A percentile compares a stretch with the other conserved stretches of the same genome.
These are phyloP conservation scores for Epichloe amarillans DNA, from an alignment of 2,329 filamentous ascomycete species.

Conservation along the genomic window DNA sequence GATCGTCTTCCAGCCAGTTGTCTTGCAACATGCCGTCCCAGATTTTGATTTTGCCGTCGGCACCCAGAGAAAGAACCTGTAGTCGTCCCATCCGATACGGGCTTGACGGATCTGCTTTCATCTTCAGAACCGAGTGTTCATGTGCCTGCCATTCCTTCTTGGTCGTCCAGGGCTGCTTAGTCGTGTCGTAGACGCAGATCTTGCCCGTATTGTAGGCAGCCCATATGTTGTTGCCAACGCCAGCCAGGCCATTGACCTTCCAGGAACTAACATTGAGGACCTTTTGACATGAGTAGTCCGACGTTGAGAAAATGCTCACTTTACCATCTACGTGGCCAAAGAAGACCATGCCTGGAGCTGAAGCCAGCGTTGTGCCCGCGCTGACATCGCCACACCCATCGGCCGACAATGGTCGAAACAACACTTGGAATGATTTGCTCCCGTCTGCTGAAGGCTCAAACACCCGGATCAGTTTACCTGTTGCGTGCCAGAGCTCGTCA, in stretches of 20 bases:
- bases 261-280: slow-evolving; percentile 81
- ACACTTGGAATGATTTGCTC: slow-evolving; percentile 59
- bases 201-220: slow-evolving; percentile 89
- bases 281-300: slow-evolving; percentile 62
- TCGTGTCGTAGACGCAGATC: slow-evolving; percentile 84
- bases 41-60: slow-evolving; percentile 68
- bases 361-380: slow-evolving; percentile 62
- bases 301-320: slow-evolving; percentile 78
- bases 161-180: slow-evolving; percentile 69
- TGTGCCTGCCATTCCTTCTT: slow-evolving; percentile 95
- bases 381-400: slow-evolving; percentile 76
- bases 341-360: slow-evolving; percentile 67
- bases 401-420: slow-evolving; percentile 56
- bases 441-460: slow-evolving; percentile 62
- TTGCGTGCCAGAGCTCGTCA: slow-evolving; percentile 75
- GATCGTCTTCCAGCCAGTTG: slow-evolving; percentile 83
- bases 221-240: slow-evolving; percentile 76
- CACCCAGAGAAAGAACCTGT: slow-evolving; percentile 76
- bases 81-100: slow-evolving; percentile 74
- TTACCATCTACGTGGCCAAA: slow-evolving; percentile 91
- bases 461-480: slow-evolving; percentile 74
- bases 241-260: slow-evolving; percentile 81
- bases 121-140: slow-evolving; percentile 63
- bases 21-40: slow-evolving; percentile 93
- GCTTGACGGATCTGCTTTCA: slow-evolving; percentile 67